Conservation (phyloP, 1,139 yeast genomes). For the Nakaseomyces delphensis region DNA sequence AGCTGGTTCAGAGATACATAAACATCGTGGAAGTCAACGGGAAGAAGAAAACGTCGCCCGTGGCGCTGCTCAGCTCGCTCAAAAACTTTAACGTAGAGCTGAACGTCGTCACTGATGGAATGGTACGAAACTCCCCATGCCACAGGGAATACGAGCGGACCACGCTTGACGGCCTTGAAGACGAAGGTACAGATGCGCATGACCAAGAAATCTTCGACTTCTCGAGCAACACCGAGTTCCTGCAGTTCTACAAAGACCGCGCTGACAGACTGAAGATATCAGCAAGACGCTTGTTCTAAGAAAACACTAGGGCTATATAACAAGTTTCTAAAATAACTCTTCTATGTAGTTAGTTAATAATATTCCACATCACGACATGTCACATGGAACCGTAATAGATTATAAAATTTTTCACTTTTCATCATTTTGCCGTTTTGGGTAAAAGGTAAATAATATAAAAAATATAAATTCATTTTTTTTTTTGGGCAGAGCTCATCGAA, state of each 20-base stretch:
- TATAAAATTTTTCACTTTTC: background rate
- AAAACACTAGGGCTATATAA: too few relatives aligned
- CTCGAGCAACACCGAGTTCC: background rate
- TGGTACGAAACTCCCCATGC: constrained; percentile 1
- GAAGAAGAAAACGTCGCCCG: background rate
- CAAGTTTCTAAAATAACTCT: too few relatives aligned
- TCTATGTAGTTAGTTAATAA: too few relatives aligned
- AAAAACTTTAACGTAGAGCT: constrained; percentile 1
- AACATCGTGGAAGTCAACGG: background rate
- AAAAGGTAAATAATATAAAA: background rate
- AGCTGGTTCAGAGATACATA: constrained; percentile 2
- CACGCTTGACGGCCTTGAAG: background rate
- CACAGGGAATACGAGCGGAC: background rate
- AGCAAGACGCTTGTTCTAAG: constrained; percentile 1
- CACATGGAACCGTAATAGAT: background rate
- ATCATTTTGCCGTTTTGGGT: background rate
- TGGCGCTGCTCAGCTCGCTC: background rate
- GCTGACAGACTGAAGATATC: background rate
- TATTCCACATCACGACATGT: background rate
- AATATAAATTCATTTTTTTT: background rate
- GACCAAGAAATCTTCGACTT: background rate
- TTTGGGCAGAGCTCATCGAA: background rate
- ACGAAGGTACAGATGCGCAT: too few relatives aligned
- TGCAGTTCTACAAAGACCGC: constrained; percentile 5
- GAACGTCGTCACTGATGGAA: background rate